Percentiles rank a stretch among this genome's conserved stretches.
Evolutionary conservation across 768 basidiomycete genomes (phyloP).

Genomic region (Pholiota conissans): DNA sequence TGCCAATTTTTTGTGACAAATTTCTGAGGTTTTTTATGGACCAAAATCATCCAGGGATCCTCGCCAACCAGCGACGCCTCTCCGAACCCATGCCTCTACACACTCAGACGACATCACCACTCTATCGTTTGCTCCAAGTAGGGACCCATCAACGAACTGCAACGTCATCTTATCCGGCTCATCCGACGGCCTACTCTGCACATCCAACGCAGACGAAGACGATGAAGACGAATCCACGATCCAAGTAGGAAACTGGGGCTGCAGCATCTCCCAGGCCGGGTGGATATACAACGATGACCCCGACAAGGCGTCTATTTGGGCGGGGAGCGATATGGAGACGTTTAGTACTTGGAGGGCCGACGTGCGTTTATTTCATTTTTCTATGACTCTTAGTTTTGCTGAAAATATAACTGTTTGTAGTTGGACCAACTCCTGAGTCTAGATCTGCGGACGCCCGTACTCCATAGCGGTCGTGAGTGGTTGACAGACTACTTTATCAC

Average conservation of each 20-base stretch:
- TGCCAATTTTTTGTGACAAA: not conserved
- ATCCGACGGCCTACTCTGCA: constrained; percentile 79
- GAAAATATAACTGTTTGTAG: constrained; percentile 30
- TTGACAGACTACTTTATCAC: constrained; percentile 78
- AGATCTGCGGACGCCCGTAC: constrained; percentile 66
- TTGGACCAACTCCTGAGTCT: constrained; percentile 55
- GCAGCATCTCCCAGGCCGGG: constrained; percentile 76
- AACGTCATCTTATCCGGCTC: constrained; percentile 75
- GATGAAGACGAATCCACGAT: constrained; percentile 89
- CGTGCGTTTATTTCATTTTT: constrained; percentile 34
- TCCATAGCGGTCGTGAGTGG: constrained; percentile 62
- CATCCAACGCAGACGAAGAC: constrained; percentile 67
- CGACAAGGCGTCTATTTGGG: constrained; percentile 59
- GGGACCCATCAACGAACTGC: constrained; percentile 15
- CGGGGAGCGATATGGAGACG: constrained; percentile 93
- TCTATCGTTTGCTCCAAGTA: constrained; percentile 49
- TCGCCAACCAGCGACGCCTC: constrained; percentile 66
- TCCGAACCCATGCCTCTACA: constrained; percentile 79
- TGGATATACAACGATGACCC: constrained; percentile 47
- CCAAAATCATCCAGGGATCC: constrained; percentile 78
- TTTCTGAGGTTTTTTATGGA: not conserved
- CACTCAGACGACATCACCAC: constrained; percentile 94
- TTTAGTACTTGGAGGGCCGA: constrained; percentile 83
- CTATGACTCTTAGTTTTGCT: not conserved
- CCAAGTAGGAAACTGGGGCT: constrained; percentile 84